Evolutionary conservation across 495 filamentous ascomycete species (phyloP).

Genomic region (Beverwykella pulmonaria): DNA sequence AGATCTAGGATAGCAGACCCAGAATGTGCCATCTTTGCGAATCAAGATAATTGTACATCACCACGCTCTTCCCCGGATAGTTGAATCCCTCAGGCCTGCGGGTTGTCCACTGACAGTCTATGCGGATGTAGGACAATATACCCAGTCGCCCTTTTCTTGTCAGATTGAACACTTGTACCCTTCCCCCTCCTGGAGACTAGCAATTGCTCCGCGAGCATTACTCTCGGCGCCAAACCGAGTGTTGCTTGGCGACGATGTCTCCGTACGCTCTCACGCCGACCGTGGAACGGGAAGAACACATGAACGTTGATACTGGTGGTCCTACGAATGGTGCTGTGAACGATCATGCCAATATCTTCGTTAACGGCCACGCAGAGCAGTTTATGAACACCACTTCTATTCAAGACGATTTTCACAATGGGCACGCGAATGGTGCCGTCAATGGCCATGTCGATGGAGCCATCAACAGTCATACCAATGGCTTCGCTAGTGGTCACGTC

Average conservation of each 20-base stretch:
- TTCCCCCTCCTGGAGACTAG: neutral
- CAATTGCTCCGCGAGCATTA: neutral
- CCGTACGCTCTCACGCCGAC: conserved; percentile 14
- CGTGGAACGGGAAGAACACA: conserved; percentile 35
- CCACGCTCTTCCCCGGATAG: neutral
- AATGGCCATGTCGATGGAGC: neutral
- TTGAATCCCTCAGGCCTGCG: neutral
- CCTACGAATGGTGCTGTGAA: conserved; percentile 17
- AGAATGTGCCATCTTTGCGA: neutral
- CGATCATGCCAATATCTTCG: neutral
- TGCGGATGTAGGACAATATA: neutral
- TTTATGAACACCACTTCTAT: neutral
- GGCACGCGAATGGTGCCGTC: neutral
- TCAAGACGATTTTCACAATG: neutral
- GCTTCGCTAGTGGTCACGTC: neutral
- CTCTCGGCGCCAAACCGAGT: neutral
- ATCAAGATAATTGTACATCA: neutral
- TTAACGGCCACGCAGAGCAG: neutral
- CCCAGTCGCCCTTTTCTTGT: neutral
- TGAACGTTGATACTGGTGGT: conserved; percentile 51
- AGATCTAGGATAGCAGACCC: neutral
- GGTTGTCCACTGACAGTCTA: neutral
- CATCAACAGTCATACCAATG: too few species aligned
- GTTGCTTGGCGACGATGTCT: conserved; percentile 1
- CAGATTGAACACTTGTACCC: neutral